A percentile compares a stretch with the other conserved stretches of the same genome.
Evolutionary conservation across 116 monocot genomes (phyloP).

Genomic region (Dioscorea cayenensis): DNA sequence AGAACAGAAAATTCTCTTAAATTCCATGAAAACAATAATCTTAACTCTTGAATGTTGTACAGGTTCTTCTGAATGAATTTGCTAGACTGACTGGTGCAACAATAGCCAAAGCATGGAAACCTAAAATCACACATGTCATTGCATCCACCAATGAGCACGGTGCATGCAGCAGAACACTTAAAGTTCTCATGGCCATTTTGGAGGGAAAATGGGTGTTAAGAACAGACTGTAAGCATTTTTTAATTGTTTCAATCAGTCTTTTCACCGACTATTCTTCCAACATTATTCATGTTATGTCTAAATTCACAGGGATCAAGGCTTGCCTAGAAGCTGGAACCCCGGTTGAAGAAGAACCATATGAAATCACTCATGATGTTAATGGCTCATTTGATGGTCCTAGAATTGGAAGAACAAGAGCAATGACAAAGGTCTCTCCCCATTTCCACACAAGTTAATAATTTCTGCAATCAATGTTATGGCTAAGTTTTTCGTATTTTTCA

Average conservation of each 20-base stretch:
- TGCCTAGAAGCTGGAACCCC: slow-evolving; percentile 56
- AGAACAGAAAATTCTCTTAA: background rate
- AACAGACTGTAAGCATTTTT: slow-evolving; percentile 54
- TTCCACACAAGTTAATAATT: slow-evolving; percentile 1
- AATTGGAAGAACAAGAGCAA: slow-evolving; percentile 55
- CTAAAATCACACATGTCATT: slow-evolving; percentile 59
- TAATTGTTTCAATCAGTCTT: background rate
- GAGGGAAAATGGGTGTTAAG: slow-evolving; percentile 74
- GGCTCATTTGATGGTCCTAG: slow-evolving; percentile 73
- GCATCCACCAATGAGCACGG: slow-evolving; percentile 54
- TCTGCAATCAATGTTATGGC: slow-evolving; percentile 24
- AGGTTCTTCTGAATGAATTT: slow-evolving; percentile 58
- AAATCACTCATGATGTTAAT: slow-evolving; percentile 75
- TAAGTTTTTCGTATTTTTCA: background rate
- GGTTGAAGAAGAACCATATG: slow-evolving; percentile 63
- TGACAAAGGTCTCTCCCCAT: slow-evolving; percentile 40
- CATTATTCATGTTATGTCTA: no score
- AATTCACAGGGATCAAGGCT: slow-evolving; percentile 60
- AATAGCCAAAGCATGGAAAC: slow-evolving; percentile 38
- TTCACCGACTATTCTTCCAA: background rate
- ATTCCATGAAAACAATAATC: background rate
- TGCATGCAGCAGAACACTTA: slow-evolving; percentile 61
- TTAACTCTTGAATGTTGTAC: slow-evolving; percentile 4
- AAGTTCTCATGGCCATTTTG: slow-evolving; percentile 72
- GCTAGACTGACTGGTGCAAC: slow-evolving; percentile 28